Evolutionary conservation across 2,329 filamentous ascomycete species (phyloP), one percentile per base, ranked within the genome.

Genomic region (Akanthomyces uredinophilus): DNA sequence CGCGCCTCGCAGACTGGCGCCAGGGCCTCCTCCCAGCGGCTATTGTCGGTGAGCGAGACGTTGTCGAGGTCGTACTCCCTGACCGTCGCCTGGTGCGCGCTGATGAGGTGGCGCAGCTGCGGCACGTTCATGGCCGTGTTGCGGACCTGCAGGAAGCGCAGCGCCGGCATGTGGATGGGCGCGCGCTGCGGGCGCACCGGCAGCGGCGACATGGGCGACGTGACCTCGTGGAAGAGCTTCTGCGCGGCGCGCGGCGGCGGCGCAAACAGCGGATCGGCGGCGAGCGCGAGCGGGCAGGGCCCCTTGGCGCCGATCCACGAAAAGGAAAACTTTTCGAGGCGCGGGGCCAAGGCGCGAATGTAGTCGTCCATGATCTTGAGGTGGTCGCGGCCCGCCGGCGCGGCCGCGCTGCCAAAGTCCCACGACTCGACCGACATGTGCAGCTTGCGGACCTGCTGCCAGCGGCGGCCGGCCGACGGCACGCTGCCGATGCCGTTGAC

Each of bases 1-100:
- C 72, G 79, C 68, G 71, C 77, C 65, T 69, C 75, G 65, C 78
- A 72, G 62, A 96, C 77, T 1, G 90, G 89, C 44, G 86, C 84
- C n/a, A 96, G 82, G 0, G 91, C 91, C 35, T 92, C 88, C 63
- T 95, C 89, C 91, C 91, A 96, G 62, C 81, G 88, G 32, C 89
- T 91, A 39, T 79, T 79, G 64, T 84, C 82, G 56, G 86, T 81
- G 49, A 96, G 81, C 35, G 83, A 79, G 20, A 93, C 87, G 65
- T 90, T 87, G 70, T 92, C 87, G 72, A 96, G 92, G 71, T 92
- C 87, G 70, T 94, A 91, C 70, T 94, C 89, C 65, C 83, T 81
- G 51, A 96, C 84, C 0, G 86, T 88, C 61, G 79, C 78, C 35
- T 85, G 82, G 74, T 96, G 91, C 14, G 79, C 77, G 55, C 79